Conservation (phyloP, 352 stramenopile species). For the Phytophthora pseudosyringae region DNA sequence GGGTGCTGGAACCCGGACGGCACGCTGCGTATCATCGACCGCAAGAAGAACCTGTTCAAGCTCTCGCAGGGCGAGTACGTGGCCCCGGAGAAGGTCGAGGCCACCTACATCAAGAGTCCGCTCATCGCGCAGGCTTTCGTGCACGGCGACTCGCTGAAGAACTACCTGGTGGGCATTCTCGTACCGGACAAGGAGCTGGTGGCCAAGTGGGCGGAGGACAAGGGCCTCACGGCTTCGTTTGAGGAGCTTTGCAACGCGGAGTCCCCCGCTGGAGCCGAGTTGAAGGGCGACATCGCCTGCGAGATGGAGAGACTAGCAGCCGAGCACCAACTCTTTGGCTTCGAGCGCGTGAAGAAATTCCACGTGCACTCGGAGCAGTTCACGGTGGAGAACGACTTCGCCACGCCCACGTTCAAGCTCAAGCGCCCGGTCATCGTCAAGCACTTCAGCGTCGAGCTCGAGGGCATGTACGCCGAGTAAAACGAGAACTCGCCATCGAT, state of each 20-base stretch:
- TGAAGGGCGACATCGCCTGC: slow-evolving; percentile 69
- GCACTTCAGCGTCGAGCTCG: slow-evolving; percentile 83
- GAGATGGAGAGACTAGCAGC: slow-evolving; percentile 78
- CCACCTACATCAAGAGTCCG: slow-evolving; percentile 89
- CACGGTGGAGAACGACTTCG: slow-evolving; percentile 90
- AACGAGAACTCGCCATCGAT: not conserved
- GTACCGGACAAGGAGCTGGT: slow-evolving; percentile 93
- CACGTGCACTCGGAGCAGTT: slow-evolving; percentile 89
- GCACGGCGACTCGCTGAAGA: slow-evolving; percentile 95
- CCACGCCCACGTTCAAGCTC: slow-evolving; percentile 98
- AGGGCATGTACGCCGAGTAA: slow-evolving; percentile 72
- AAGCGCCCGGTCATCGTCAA: slow-evolving; percentile 93
- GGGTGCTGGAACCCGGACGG: slow-evolving; percentile 93
- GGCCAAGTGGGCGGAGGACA: slow-evolving; percentile 70
- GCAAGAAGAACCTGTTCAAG: slow-evolving; percentile 96
- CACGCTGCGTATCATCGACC: slow-evolving; percentile 90
- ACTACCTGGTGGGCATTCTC: slow-evolving; percentile 93
- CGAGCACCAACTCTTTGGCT: slow-evolving; percentile 85
- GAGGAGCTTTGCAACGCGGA: slow-evolving; percentile 22
- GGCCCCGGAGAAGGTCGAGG: slow-evolving; percentile 97
- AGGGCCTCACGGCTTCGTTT: slow-evolving; percentile 43
- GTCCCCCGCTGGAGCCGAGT: slow-evolving; percentile 14
- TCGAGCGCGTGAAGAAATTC: slow-evolving; percentile 92
- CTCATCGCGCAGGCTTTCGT: slow-evolving; percentile 96
- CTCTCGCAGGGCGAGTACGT: slow-evolving; percentile 96